Percentiles rank a stretch among this genome's conserved stretches.
phyloP scores from a whole-genome alignment of 805 yeast species.

The Geotrichum ghanense region DNA sequence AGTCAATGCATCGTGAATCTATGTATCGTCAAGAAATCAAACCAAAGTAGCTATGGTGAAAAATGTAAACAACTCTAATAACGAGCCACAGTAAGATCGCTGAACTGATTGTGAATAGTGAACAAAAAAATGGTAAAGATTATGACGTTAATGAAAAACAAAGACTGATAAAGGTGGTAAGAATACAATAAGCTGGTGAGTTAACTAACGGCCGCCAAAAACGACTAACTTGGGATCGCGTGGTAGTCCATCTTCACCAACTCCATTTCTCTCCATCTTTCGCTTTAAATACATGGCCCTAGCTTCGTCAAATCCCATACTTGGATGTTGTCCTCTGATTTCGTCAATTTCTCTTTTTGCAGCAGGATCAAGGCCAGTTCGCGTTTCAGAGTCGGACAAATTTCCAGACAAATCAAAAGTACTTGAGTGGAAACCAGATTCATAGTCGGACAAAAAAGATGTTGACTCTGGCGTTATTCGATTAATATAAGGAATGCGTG shows the following conservation, averaged over 20 bases:
- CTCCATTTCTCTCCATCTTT: neutral
- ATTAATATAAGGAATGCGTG: neutral
- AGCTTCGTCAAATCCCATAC: conserved; percentile 1
- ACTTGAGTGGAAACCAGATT: neutral
- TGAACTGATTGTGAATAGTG: too few relatives aligned
- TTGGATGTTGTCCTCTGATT: neutral
- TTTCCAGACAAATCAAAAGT: neutral
- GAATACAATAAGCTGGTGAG: too few relatives aligned
- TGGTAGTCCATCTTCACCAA: conserved; percentile 2
- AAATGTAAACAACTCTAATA: too few relatives aligned
- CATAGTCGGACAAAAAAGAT: neutral
- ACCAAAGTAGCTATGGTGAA: too few relatives aligned
- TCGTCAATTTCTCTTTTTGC: neutral
- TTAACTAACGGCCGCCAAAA: too few relatives aligned
- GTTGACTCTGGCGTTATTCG: neutral
- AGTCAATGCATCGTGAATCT: too few relatives aligned
- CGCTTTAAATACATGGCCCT: neutral
- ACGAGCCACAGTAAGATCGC: too few relatives aligned
- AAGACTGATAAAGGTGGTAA: too few relatives aligned
- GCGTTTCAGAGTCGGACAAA: neutral
- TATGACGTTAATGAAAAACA: too few relatives aligned
- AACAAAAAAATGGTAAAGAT: too few relatives aligned
- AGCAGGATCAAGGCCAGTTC: neutral
- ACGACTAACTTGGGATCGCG: conserved; percentile 1
- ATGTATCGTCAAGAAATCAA: too few relatives aligned